These are phyloP conservation scores for Myxozyma vanderwaltii DNA, from an alignment of 805 yeast genomes.

Conservation along the genomic window DNA sequence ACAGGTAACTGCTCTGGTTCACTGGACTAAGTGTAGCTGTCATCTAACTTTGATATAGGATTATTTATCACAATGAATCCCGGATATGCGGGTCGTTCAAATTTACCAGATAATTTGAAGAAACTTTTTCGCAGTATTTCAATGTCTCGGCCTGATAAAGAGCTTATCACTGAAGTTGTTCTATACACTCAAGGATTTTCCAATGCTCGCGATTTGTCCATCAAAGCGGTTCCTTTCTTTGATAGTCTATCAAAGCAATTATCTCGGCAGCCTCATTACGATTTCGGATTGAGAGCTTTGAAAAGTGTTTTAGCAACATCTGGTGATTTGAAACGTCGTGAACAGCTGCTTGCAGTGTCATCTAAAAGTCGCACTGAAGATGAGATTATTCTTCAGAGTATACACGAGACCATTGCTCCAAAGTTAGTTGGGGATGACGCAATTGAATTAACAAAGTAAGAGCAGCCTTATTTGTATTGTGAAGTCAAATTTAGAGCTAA, in stretches of 20 bases:
- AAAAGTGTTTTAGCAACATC: constrained; percentile 66
- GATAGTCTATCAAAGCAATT: constrained; percentile 45
- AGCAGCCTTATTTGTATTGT: background rate
- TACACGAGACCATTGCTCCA: constrained; percentile 68
- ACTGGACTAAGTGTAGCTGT: background rate
- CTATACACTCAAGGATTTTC: constrained; percentile 71
- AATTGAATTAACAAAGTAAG: constrained; percentile 42
- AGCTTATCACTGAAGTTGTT: constrained; percentile 68
- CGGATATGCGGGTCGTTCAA: constrained; percentile 77
- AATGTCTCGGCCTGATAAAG: constrained; percentile 71
- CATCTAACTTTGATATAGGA: constrained; percentile 45
- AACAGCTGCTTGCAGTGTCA: background rate
- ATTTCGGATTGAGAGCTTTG: constrained; percentile 83
- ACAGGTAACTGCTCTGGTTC: constrained; percentile 33
- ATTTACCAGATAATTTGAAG: constrained; percentile 82
- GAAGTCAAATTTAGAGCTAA: background rate
- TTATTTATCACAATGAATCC: constrained; percentile 92
- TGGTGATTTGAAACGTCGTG: constrained; percentile 50
- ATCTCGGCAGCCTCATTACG: constrained; percentile 73
- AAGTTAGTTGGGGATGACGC: constrained; percentile 61
- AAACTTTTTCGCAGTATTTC: constrained; percentile 75
- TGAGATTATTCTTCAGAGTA: constrained; percentile 51
- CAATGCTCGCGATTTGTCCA: constrained; percentile 51
- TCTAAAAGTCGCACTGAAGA: background rate
- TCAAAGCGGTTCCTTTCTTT: constrained; percentile 58